A percentile compares a stretch with the other conserved stretches of the same genome.
These are phyloP conservation scores for Neofusicoccum parvum DNA, from an alignment of 2,329 filamentous ascomycete genomes.

Conservation along the genomic window DNA sequence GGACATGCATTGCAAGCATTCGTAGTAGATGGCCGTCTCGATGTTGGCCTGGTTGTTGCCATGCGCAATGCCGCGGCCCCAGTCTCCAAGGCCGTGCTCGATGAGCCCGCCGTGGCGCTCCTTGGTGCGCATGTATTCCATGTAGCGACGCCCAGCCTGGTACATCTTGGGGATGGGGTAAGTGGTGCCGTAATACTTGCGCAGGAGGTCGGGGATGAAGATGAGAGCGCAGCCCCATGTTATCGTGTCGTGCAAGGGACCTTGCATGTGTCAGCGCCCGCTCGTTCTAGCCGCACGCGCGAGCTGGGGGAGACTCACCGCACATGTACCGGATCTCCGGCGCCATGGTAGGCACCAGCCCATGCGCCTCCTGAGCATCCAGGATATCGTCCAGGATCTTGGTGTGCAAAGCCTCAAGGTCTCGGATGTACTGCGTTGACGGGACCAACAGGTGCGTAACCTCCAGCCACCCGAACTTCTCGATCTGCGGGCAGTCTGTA, in stretches of 20 bases:
- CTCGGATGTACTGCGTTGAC: constrained; percentile 50
- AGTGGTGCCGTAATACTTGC: constrained; percentile 45
- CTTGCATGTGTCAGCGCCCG: neutral
- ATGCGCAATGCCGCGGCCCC: constrained; percentile 47
- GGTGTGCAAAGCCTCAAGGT: constrained; percentile 50
- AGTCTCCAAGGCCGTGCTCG: constrained; percentile 48
- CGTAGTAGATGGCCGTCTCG: constrained; percentile 48
- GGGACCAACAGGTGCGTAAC: constrained; percentile 50
- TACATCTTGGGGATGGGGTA: constrained; percentile 42
- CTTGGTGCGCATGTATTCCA: constrained; percentile 46
- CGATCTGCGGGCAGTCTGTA: constrained; percentile 37
- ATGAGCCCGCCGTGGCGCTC: constrained; percentile 46
- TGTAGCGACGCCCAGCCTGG: constrained; percentile 42
- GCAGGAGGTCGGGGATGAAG: constrained; percentile 37
- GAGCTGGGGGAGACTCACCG: constrained; percentile 28
- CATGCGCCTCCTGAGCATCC: constrained; percentile 48
- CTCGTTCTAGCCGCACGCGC: no score
- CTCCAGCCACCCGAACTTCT: constrained; percentile 55
- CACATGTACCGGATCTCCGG: constrained; percentile 53
- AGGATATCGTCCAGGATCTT: constrained; percentile 53
- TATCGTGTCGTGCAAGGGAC: constrained; percentile 50
- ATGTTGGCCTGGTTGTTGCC: constrained; percentile 51
- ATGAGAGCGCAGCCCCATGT: constrained; percentile 46
- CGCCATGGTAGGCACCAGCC: constrained; percentile 52
- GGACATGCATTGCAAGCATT: constrained; percentile 45